Conservation (phyloP, 305 asterid species). For the Stenogyne calaminthoides region DNA sequence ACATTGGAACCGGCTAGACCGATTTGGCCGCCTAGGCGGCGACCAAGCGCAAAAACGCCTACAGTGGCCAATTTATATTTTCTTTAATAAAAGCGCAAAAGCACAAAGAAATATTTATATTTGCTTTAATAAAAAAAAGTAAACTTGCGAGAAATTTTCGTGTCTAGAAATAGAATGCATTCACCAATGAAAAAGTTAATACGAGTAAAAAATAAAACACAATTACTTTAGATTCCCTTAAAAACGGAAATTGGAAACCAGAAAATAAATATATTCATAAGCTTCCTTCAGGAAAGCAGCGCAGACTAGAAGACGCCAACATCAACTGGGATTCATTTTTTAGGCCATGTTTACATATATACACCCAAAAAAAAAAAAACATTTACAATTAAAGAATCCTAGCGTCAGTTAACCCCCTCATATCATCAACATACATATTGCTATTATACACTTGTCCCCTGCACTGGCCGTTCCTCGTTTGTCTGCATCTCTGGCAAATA, state of each 20-base stretch:
- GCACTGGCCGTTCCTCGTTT: conserved; percentile 27
- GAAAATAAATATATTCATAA: not conserved
- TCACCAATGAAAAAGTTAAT: too few species aligned
- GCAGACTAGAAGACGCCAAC: not conserved
- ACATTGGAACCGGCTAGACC: too few species aligned
- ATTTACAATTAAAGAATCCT: conserved; percentile 40
- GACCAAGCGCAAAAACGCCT: too few species aligned
- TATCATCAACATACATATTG: conserved; percentile 4
- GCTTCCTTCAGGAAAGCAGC: not conserved
- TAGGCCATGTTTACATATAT: conserved; percentile 33
- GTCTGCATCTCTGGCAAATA: conserved; percentile 54
- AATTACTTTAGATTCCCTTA: not conserved
- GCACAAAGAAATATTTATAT: too few species aligned
- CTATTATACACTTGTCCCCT: conserved; percentile 37
- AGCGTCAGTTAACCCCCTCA: conserved; percentile 31
- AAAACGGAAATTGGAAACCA: not conserved
- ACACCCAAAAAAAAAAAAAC: conserved; percentile 14
- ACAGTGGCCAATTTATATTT: too few species aligned
- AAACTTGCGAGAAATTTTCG: too few species aligned
- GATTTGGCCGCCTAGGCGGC: too few species aligned
- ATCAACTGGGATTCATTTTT: conserved; percentile 1
- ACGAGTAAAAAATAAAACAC: too few species aligned
- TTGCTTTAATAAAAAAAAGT: too few species aligned
- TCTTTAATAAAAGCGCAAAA: too few species aligned
- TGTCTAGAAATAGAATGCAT: too few species aligned